A percentile compares a stretch with the other conserved stretches of the same genome.
phyloP scores from a whole-genome alignment of 192 early-diverging fungal species.

The Coemansia sp. region DNA sequence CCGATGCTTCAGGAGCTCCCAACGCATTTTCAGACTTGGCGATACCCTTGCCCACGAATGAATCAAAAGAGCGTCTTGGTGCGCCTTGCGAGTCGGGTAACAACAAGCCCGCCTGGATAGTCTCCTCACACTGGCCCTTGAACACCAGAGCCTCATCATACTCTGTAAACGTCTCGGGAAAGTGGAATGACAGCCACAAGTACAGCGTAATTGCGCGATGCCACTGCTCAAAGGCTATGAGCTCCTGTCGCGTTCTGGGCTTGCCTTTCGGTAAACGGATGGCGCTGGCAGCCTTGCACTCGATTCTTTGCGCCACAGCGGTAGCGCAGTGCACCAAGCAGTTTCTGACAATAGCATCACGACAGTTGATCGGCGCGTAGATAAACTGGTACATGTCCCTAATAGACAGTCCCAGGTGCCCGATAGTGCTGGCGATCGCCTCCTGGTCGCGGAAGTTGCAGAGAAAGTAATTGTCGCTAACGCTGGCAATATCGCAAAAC shows the following conservation, averaged over 20 bases:
- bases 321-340: constrained; percentile 28
- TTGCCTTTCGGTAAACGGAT: constrained; percentile 50
- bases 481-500: constrained; percentile 69
- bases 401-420: constrained; percentile 58
- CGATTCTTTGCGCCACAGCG: constrained; percentile 22
- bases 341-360: constrained; percentile 20
- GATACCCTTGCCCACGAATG: background rate
- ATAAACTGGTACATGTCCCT: constrained; percentile 72
- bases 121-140: constrained; percentile 55
- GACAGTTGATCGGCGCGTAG: constrained; percentile 60
- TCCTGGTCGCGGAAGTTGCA: constrained; percentile 71
- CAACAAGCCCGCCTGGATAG: constrained; percentile 52
- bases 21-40: background rate
- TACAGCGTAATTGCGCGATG: constrained; percentile 83
- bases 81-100: background rate
- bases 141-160: constrained; percentile 45
- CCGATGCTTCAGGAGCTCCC: background rate
- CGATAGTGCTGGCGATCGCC: constrained; percentile 62
- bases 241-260: constrained; percentile 30
- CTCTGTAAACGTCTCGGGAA: constrained; percentile 59
- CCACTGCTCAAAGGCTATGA: constrained; percentile 61
- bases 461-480: constrained; percentile 69
- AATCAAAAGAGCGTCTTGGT: background rate
- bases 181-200: constrained; percentile 78
- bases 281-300: constrained; percentile 53